Evolutionary conservation across 2,329 filamentous ascomycete species (phyloP).

Genomic region (Hyphodiscus sp.): DNA sequence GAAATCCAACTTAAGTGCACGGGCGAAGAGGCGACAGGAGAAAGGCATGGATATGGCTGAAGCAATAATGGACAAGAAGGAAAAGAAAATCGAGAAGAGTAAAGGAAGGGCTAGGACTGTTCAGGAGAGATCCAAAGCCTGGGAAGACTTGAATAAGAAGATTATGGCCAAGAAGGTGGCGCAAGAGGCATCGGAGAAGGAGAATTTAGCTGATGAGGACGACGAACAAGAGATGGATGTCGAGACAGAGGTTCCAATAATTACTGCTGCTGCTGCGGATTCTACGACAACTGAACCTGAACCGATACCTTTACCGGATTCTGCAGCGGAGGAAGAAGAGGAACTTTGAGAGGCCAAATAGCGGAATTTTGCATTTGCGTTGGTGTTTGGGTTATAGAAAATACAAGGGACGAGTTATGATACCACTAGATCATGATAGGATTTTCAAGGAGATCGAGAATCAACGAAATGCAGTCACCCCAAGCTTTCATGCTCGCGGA

Average conservation of each 20-base stretch:
- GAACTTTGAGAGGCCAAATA: slow-evolving; percentile 17
- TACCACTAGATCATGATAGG: slow-evolving; percentile 15
- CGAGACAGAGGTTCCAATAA: slow-evolving; percentile 6
- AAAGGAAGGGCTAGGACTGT: slow-evolving; percentile 41
- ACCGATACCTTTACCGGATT: not conserved
- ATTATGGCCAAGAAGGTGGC: slow-evolving; percentile 22
- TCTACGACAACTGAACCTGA: not conserved
- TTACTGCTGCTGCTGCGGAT: not conserved
- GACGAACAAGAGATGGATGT: slow-evolving; percentile 10
- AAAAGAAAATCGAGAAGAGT: slow-evolving; percentile 49
- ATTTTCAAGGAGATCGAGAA: not conserved
- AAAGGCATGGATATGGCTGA: slow-evolving; percentile 52
- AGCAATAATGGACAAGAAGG: slow-evolving; percentile 52
- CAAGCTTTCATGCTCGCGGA: not conserved
- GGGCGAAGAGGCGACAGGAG: slow-evolving; percentile 50
- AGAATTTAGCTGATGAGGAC: slow-evolving; percentile 16
- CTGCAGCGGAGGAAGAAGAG: slow-evolving; percentile 22
- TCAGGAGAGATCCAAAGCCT: slow-evolving; percentile 44
- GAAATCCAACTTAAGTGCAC: slow-evolving; percentile 48
- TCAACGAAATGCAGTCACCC: not conserved
- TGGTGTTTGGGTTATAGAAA: slow-evolving; percentile 16
- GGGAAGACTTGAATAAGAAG: slow-evolving; percentile 52
- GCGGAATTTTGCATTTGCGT: slow-evolving; percentile 12
- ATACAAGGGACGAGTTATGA: slow-evolving; percentile 9
- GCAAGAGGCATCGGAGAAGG: slow-evolving; percentile 22